Evolutionary conservation across 495 filamentous ascomycete genomes (phyloP), one percentile per base, ranked within the genome.

Genomic region (Aspergillus diversus): DNA sequence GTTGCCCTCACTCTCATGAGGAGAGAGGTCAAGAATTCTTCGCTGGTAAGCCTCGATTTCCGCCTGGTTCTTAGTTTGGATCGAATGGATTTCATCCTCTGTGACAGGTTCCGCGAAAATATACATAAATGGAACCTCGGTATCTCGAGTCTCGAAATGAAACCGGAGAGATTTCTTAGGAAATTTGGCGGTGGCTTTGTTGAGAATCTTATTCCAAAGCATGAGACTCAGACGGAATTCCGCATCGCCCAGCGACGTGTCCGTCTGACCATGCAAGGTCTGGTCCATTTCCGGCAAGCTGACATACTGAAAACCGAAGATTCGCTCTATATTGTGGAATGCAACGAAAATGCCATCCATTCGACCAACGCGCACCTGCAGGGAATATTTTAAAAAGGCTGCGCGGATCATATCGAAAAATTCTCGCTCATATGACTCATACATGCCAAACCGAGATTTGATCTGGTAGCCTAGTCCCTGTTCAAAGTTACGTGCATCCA

Each of bases 331-430:
- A 68, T 99, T 99, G 77, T 99, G 95, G 73, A 87, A 98, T 12
- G 96, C 96, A n/a, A 97, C 91, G 67, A 97, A 98, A 54, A 98
- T 97, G 55, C 95, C 95, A 65, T 98, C 93, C 95, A 99, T 99
- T 21, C 96, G 87, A 33, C 95, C 95, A 82, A 98, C 92, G 27
- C 95, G 88, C 37, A 93, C 95, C 73, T 99, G 95, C 31, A 99
- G 81, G 5, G 93, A 96, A 72, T 99, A 99, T 69, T 98, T 98
- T 60, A 99, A 79, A 79, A 99, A 96, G 7, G 94, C 94, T 3
- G 92, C 84, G 35, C 95, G 85, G 60, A 96, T 94, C 94, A 98
- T 96, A 71, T 99, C 95, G 70, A 87, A 96, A 75, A 92, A 97
- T 71, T 99, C 96, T 49, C 94, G 88, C 70, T 99, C 95, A 74